Percentiles rank a stretch among this genome's conserved stretches.
phyloP scores from a whole-genome alignment of 257 asterid genomes.

The Ehretia macrophylla region DNA sequence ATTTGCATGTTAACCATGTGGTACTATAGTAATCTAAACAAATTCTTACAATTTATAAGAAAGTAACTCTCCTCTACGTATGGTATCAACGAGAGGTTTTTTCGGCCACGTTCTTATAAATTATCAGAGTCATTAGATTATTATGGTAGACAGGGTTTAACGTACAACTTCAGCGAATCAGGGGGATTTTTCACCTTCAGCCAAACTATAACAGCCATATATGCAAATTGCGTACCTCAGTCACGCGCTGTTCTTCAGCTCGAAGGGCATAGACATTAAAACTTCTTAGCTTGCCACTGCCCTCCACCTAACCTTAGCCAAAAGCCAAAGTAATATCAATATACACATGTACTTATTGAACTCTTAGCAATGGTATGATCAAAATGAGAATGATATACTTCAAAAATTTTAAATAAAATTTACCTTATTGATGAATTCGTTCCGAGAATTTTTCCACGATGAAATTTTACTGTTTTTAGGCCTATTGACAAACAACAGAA shows the following conservation, averaged over 20 bases:
- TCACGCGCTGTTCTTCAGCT: constrained; percentile 22
- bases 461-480: constrained; percentile 12
- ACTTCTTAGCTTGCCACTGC: constrained; percentile 14
- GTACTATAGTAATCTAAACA: too few species aligned
- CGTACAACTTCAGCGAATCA: too few species aligned
- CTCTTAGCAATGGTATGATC: constrained; percentile 1
- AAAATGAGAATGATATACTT: not conserved
- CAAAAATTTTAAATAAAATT: not conserved
- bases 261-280: constrained; percentile 16
- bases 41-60: too few species aligned
- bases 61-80: too few species aligned
- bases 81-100: too few species aligned
- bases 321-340: constrained; percentile 4
- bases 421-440: constrained; percentile 19
- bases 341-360: not conserved
- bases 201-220: constrained; percentile 1
- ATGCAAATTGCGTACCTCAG: constrained; percentile 15
- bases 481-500: constrained; percentile 12
- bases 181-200: too few species aligned
- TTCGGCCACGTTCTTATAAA: too few species aligned
- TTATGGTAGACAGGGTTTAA: too few species aligned
- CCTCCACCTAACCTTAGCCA: constrained; percentile 25
- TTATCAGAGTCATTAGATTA: too few species aligned
- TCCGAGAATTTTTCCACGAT: constrained; percentile 14
- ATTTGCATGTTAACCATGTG: too few species aligned